phyloP scores from a whole-genome alignment of 129 eudicot species.

The Saussurea involucrata region DNA sequence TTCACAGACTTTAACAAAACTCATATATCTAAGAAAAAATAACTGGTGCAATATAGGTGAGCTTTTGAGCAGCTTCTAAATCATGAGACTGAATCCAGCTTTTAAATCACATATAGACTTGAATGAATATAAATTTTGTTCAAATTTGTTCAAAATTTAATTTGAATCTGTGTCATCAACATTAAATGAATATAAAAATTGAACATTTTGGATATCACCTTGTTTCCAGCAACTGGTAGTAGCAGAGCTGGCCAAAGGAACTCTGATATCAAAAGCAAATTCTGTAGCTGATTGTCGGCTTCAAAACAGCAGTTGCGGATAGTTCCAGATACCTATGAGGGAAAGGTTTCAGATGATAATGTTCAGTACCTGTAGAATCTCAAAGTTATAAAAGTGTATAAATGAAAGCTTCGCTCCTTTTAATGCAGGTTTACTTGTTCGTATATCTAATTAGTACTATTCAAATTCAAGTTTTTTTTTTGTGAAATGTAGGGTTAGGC shows the following conservation, averaged over 20 bases:
- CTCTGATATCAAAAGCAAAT: slow-evolving; percentile 80
- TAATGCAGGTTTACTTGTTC: background rate
- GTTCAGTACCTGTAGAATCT: background rate
- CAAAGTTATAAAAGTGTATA: background rate
- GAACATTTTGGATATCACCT: slow-evolving; percentile 34
- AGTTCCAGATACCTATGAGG: slow-evolving; percentile 76
- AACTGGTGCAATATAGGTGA: background rate
- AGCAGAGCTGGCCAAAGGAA: slow-evolving; percentile 97
- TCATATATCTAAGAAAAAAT: background rate
- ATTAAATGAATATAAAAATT: background rate
- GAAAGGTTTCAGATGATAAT: background rate
- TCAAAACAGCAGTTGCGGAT: slow-evolving; percentile 98
- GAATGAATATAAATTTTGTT: too few relatives aligned
- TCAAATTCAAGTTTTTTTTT: background rate
- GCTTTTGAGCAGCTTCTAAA: background rate
- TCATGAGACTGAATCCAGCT: background rate
- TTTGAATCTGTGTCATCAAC: background rate
- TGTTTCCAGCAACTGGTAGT: slow-evolving; percentile 94
- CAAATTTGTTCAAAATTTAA: background rate
- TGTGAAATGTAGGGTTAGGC: background rate
- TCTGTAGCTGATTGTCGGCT: slow-evolving; percentile 85
- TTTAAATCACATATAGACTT: background rate
- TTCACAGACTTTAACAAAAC: background rate
- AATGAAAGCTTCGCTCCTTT: background rate
- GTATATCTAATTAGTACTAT: background rate